Conservation (phyloP, 2,329 filamentous ascomycete species). For the Fusarium newnesense region DNA sequence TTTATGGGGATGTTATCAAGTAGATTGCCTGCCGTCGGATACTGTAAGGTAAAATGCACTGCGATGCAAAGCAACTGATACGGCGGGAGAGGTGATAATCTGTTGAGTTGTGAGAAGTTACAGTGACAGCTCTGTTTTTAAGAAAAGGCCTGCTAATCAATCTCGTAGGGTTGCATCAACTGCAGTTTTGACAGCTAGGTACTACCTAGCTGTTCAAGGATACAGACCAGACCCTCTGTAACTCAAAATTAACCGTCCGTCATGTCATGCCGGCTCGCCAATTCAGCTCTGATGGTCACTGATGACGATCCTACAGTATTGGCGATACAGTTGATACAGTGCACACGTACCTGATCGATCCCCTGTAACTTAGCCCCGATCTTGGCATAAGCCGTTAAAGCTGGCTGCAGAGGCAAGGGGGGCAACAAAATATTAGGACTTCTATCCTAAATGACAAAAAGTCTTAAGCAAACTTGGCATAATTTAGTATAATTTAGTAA, state of each 20-base stretch:
- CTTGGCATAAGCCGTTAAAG: background rate
- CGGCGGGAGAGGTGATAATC: background rate
- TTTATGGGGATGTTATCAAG: background rate
- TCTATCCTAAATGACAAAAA: no score
- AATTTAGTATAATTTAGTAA: no score
- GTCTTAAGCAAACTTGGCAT: no score
- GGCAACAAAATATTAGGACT: no score
- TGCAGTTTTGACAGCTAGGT: background rate
- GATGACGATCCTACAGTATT: background rate
- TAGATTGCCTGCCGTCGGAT: background rate
- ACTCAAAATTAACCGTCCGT: background rate
- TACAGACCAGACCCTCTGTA: background rate
- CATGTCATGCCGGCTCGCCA: background rate
- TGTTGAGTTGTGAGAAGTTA: background rate
- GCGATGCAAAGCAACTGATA: background rate
- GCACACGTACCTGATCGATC: background rate
- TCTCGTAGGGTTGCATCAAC: background rate
- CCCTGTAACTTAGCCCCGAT: background rate
- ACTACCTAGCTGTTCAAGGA: background rate
- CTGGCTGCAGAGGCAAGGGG: background rate
- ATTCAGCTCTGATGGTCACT: background rate
- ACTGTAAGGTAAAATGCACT: background rate
- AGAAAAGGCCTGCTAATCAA: background rate
- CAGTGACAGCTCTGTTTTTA: background rate
- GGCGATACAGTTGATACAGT: background rate